Evolutionary conservation across 805 yeast genomes (phyloP).

Genomic region (Metschnikowia anglica): DNA sequence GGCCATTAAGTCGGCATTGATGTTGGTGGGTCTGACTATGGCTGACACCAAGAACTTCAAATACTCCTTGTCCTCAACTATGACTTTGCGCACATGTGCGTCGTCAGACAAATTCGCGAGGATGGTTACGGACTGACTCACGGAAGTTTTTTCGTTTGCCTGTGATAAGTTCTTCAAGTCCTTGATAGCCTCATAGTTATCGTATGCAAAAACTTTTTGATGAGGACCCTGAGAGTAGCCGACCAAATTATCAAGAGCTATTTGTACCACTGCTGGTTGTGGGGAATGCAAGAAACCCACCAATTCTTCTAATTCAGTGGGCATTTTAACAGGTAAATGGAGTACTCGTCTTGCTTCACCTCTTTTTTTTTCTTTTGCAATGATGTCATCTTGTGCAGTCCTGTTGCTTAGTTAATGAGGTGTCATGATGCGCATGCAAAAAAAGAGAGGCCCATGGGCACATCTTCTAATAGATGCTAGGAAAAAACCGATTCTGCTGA

Average conservation of each 20-base stretch:
- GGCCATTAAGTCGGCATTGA: slow-evolving; percentile 76
- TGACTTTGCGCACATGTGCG: slow-evolving; percentile 54
- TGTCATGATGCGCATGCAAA: neutral
- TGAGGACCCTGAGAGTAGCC: slow-evolving; percentile 76
- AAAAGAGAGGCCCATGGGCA: no score
- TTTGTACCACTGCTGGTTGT: slow-evolving; percentile 73
- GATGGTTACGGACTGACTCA: slow-evolving; percentile 70
- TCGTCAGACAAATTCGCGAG: slow-evolving; percentile 83
- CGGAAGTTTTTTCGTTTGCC: slow-evolving; percentile 54
- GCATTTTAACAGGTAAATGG: slow-evolving; percentile 27
- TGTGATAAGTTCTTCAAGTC: slow-evolving; percentile 64
- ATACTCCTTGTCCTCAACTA: slow-evolving; percentile 65
- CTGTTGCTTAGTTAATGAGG: neutral
- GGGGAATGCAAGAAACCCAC: slow-evolving; percentile 81
- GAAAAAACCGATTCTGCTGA: no score
- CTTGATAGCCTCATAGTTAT: slow-evolving; percentile 65
- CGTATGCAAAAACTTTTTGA: slow-evolving; percentile 63
- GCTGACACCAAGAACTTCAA: slow-evolving; percentile 46
- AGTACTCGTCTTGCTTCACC: neutral
- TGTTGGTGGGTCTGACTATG: slow-evolving; percentile 55
- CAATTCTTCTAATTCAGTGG: slow-evolving; percentile 50
- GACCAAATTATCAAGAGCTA: slow-evolving; percentile 81
- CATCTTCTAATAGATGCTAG: no score
- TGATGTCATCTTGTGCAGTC: slow-evolving; percentile 7
- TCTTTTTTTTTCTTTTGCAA: neutral